Conservation (phyloP, 2,329 filamentous ascomycete genomes). For the Cordyceps cateniannulata region DNA sequence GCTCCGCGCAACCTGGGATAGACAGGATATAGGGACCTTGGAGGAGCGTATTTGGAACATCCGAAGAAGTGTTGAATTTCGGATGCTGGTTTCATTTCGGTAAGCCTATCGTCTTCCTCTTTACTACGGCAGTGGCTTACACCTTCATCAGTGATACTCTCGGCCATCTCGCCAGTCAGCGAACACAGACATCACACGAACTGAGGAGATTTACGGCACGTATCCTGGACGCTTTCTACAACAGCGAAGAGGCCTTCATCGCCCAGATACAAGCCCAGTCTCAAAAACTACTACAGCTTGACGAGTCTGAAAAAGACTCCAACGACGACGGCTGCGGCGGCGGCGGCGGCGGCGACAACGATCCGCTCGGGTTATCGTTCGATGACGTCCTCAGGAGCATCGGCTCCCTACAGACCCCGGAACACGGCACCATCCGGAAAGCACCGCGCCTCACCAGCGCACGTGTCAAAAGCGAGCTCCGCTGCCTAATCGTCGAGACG, state of each 20-base stretch:
- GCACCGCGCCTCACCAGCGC: neutral
- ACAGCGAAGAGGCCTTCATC: neutral
- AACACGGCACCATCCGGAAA: neutral
- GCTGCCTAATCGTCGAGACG: neutral
- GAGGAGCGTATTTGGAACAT: neutral
- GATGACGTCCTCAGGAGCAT: neutral
- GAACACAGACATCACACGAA: neutral
- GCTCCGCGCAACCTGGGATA: neutral
- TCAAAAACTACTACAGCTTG: neutral
- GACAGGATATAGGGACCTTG: neutral
- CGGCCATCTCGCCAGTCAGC: neutral
- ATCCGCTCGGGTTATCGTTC: neutral
- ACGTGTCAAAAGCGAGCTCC: neutral
- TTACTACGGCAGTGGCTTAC: neutral
- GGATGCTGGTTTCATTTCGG: neutral
- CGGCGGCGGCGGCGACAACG: too few relatives aligned
- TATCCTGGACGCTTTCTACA: neutral
- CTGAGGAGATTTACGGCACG: neutral
- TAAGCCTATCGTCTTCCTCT: neutral
- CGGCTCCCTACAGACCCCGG: neutral
- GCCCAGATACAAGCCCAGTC: neutral
- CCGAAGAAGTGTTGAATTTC: neutral
- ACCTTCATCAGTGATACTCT: neutral
- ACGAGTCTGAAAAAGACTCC: neutral
- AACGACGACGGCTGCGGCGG: too few relatives aligned